Evolutionary conservation across 1,284 basidiomycete genomes (phyloP).

Genomic region (Xanthoconium separans): DNA sequence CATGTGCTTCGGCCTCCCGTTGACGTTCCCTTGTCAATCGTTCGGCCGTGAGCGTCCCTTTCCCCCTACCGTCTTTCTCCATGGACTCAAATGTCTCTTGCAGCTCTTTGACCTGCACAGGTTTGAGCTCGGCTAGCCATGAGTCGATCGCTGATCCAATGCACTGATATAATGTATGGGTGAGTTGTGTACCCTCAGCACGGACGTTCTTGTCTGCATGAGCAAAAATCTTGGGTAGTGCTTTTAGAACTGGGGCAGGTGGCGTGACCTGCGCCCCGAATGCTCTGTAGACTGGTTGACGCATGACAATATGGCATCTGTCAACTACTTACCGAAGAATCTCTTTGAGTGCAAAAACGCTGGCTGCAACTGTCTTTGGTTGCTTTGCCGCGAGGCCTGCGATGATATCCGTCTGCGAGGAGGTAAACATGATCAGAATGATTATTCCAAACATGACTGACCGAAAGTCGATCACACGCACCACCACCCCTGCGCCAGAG

Average conservation of each 20-base stretch:
- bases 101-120: slow-evolving; percentile 97
- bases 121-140: slow-evolving; percentile 90
- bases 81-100: slow-evolving; percentile 87
- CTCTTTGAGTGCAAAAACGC: slow-evolving; percentile 80
- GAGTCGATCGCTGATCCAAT: slow-evolving; percentile 88
- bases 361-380: slow-evolving; percentile 89
- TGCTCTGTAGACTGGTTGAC: slow-evolving; percentile 43
- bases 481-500: slow-evolving; percentile 82
- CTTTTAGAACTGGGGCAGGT: slow-evolving; percentile 80
- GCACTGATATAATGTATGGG: slow-evolving; percentile 82
- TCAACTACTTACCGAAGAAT: slow-evolving; percentile 46
- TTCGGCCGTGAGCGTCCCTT: slow-evolving; percentile 77
- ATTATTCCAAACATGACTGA: slow-evolving; percentile 15
- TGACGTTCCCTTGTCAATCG: slow-evolving; percentile 79
- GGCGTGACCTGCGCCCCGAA: slow-evolving; percentile 84
- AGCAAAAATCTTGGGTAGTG: slow-evolving; percentile 89
- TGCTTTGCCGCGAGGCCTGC: slow-evolving; percentile 89
- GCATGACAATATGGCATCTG: slow-evolving; percentile 1
- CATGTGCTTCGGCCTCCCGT: slow-evolving; percentile 65
- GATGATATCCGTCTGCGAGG: slow-evolving; percentile 73
- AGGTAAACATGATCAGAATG: slow-evolving; percentile 28
- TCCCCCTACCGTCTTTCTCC: slow-evolving; percentile 82
- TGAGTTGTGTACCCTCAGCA: slow-evolving; percentile 83
- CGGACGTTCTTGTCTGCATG: slow-evolving; percentile 97
- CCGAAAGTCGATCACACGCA: slow-evolving; percentile 48